Conservation (phyloP, 129 eudicot genomes). For the Tagetes patula region DNA sequence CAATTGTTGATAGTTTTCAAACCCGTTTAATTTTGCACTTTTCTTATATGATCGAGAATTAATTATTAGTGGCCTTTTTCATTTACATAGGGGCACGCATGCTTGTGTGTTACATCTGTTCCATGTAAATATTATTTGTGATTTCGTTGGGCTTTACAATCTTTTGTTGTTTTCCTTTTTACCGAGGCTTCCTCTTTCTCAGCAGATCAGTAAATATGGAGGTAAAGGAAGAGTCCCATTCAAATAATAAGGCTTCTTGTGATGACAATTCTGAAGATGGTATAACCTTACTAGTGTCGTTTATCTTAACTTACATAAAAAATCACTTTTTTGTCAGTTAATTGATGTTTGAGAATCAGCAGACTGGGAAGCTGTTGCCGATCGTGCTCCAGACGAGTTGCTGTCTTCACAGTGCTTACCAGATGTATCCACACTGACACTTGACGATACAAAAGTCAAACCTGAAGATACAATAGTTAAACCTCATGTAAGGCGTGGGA, state of each 20-base stretch:
- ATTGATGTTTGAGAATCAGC: conserved; percentile 25
- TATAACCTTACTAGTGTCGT: conserved; percentile 19
- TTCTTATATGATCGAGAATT: neutral
- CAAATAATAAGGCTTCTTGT: conserved; percentile 34
- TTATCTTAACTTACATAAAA: neutral
- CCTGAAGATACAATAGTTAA: conserved; percentile 44
- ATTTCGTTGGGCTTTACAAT: neutral
- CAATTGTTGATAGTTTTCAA: too few relatives aligned
- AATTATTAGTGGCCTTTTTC: neutral
- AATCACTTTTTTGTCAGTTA: conserved; percentile 1
- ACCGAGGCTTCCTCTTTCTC: conserved; percentile 25
- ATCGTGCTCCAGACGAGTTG: conserved; percentile 82
- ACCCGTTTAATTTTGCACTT: too few relatives aligned
- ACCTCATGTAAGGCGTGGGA: conserved; percentile 68
- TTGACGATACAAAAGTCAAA: conserved; percentile 49
- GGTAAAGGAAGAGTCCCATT: conserved; percentile 28
- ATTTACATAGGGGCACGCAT: neutral
- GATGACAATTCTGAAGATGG: conserved; percentile 53
- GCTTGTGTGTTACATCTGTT: neutral
- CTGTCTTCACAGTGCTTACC: conserved; percentile 50
- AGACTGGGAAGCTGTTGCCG: conserved; percentile 99
- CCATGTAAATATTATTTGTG: neutral
- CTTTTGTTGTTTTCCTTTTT: conserved; percentile 12
- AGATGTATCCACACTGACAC: conserved; percentile 50
- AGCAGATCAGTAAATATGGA: conserved; percentile 32